Evolutionary conservation across 345 rosid genomes (phyloP).

Genomic region (Turnera subulata): DNA sequence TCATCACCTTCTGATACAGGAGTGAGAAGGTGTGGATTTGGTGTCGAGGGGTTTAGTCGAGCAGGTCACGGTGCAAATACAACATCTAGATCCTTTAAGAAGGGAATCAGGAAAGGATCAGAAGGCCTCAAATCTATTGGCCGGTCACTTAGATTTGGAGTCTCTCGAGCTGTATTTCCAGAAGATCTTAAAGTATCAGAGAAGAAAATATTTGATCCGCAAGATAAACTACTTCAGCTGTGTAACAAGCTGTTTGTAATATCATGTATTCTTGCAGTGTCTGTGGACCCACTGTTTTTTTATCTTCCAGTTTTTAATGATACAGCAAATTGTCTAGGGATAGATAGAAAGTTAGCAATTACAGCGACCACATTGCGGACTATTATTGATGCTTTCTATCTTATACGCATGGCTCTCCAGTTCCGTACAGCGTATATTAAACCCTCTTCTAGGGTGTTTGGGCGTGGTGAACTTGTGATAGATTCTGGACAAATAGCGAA

Average conservation of each 20-base stretch:
- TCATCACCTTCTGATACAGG: slow-evolving; percentile 61
- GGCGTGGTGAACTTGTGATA: slow-evolving; percentile 95
- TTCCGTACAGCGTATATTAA: slow-evolving; percentile 97
- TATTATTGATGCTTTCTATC: slow-evolving; percentile 74
- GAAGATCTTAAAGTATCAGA: slow-evolving; percentile 92
- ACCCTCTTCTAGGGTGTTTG: slow-evolving; percentile 94
- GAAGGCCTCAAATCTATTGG: slow-evolving; percentile 93
- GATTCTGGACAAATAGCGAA: slow-evolving; percentile 87
- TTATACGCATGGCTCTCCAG: slow-evolving; percentile 82
- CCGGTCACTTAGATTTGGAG: slow-evolving; percentile 87
- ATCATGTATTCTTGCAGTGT: slow-evolving; percentile 82
- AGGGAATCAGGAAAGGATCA: slow-evolving; percentile 74
- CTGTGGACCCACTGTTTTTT: slow-evolving; percentile 85
- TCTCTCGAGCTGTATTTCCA: slow-evolving; percentile 85
- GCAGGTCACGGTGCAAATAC: slow-evolving; percentile 37
- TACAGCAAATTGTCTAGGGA: slow-evolving; percentile 49
- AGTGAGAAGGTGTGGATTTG: slow-evolving; percentile 64
- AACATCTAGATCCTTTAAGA: slow-evolving; percentile 67
- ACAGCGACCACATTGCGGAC: slow-evolving; percentile 77
- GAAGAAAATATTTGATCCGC: slow-evolving; percentile 88
- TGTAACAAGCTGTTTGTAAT: slow-evolving; percentile 76
- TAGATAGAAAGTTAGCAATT: slow-evolving; percentile 68
- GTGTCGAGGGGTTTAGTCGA: slow-evolving; percentile 55
- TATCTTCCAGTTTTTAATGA: slow-evolving; percentile 78
- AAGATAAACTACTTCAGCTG: slow-evolving; percentile 71